Conservation (phyloP, 2,329 filamentous ascomycete genomes). For the Aspergillus sp. region DNA sequence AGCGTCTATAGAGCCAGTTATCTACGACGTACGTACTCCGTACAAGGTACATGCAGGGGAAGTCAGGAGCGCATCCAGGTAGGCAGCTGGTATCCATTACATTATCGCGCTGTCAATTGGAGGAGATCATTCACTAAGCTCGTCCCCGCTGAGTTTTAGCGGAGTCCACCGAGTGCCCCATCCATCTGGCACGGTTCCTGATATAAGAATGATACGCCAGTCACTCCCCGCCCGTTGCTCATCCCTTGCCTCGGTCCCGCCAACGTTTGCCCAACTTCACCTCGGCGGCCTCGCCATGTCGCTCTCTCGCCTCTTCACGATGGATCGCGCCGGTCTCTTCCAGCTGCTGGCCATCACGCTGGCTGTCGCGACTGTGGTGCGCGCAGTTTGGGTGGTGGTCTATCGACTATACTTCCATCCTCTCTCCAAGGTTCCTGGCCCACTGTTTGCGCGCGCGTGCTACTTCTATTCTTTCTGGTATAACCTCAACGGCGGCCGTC, state of each 20-base stretch:
- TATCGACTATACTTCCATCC: slow-evolving; percentile 30
- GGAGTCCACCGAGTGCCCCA: background rate
- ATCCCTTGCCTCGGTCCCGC: background rate
- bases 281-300: background rate
- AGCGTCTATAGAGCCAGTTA: too few species aligned
- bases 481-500: slow-evolving; percentile 21
- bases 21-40: too few species aligned
- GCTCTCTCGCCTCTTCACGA: background rate
- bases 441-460: slow-evolving; percentile 22
- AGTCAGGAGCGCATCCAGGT: too few species aligned
- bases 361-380: background rate
- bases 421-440: slow-evolving; percentile 27
- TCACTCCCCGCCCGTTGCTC: background rate
- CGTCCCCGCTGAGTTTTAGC: background rate
- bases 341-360: slow-evolving; percentile 5
- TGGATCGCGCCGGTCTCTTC: background rate
- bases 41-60: too few species aligned
- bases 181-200: background rate
- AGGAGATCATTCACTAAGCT: background rate
- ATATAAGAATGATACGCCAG: background rate
- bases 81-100: background rate
- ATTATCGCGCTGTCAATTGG: background rate
- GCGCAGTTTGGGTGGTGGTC: slow-evolving; percentile 8
- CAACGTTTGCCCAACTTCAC: background rate
- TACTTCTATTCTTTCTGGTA: slow-evolving; percentile 26